Base-by-base conservation (phyloP, 148 eudicot genomes). In the Silene latifolia region DNA sequence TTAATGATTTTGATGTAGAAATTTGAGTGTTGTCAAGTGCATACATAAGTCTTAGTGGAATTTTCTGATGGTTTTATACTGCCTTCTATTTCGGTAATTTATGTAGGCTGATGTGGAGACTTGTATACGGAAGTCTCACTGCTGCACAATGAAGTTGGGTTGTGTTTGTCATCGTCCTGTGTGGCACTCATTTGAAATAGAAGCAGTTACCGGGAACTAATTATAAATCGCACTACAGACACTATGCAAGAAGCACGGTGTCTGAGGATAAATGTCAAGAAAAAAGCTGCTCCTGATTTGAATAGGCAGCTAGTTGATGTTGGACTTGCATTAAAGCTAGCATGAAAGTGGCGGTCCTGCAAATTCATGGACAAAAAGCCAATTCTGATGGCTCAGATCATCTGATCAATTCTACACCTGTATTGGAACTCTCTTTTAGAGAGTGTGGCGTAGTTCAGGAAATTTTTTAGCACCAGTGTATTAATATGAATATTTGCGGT, bases 181-280 rank as follows among this genome's bases (percentile, higher is more conserved):
- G 54, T 51, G 53, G 81, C n/a, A n/a, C n/a, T n/a, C 56, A 51
- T 51, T 51, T 12, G 18, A 51, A 51, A 51, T 14, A 1, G 56
- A 13, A 39, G 14, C 56, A 51, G 17, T 13, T 11, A 15, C 4
- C 4, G 56, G 17, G 56, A 4, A 51, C 56, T 51, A 18, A 13
- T 51, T 13, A 51, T 51, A 83, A 90, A 89, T 69, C 87, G 91
- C 19, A 86, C 98, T 25, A 90, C 90, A 5, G 93, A 87, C 78
- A 89, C 90, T 67, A 90, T 93, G 75, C 98, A 90, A 77, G 96
- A 93, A 84, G 87, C 98, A 63, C 89, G 91, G 59, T 87, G 83
- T 71, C 91, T 90, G 71, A 90, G 91, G 65, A 80, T 85, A n/a
- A 82, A 89, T 63, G 78, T 79, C 72, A 82, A 82, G 71, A 90